Conservation (phyloP, 257 asterid genomes). For the Prunella vulgaris region DNA sequence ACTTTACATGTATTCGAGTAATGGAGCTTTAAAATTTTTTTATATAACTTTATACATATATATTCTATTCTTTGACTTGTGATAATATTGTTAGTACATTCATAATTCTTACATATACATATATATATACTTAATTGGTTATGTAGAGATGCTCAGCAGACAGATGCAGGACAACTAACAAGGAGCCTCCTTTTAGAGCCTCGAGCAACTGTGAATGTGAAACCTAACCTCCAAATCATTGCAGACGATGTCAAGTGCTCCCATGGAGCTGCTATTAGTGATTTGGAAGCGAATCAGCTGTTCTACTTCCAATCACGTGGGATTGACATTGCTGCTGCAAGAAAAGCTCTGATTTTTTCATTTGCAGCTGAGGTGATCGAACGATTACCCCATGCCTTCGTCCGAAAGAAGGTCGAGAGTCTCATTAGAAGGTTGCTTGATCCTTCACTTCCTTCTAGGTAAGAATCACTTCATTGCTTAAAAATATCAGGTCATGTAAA, state of each 20-base stretch:
- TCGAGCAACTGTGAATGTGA: slow-evolving; percentile 81
- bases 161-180: slow-evolving; percentile 94
- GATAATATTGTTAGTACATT: not conserved
- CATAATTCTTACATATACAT: not conserved
- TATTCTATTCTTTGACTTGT: too few relatives aligned
- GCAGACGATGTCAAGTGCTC: slow-evolving; percentile 93
- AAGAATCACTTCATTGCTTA: slow-evolving; percentile 8
- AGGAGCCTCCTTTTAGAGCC: slow-evolving; percentile 86
- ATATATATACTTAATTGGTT: not conserved
- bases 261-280: slow-evolving; percentile 96
- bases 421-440: slow-evolving; percentile 50
- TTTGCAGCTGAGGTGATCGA: slow-evolving; percentile 85
- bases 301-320: slow-evolving; percentile 94
- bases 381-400: slow-evolving; percentile 41
- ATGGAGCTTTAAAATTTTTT: too few relatives aligned
- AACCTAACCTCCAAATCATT: slow-evolving; percentile 90
- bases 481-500: not conserved
- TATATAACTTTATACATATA: too few relatives aligned
- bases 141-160: slow-evolving; percentile 86
- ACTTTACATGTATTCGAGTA: too few relatives aligned
- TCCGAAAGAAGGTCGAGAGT: slow-evolving; percentile 52
- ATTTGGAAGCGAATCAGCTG: slow-evolving; percentile 73
- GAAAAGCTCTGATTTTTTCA: slow-evolving; percentile 75
- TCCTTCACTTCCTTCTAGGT: slow-evolving; percentile 38
- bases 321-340: slow-evolving; percentile 57